Evolutionary conservation across 108 stramenopile genomes (phyloP).

Genomic region (Discostella stelligeroides): DNA sequence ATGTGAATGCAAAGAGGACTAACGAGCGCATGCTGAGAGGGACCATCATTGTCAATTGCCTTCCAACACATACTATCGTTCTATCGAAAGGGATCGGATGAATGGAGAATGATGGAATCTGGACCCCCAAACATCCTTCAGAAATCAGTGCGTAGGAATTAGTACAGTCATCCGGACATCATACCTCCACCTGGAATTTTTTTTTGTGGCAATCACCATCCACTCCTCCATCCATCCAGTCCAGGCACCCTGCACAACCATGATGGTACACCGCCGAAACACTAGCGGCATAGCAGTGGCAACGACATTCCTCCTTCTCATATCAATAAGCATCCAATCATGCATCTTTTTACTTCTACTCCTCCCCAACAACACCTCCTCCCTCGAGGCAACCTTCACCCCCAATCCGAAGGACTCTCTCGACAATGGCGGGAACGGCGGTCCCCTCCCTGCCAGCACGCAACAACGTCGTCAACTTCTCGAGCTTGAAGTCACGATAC

Average conservation of each 20-base stretch:
- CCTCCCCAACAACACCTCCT: not conserved
- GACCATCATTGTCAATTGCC: no score
- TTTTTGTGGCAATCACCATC: not conserved
- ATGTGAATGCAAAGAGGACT: no score
- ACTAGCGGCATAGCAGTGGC: not conserved
- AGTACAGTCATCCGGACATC: no score
- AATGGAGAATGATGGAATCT: no score
- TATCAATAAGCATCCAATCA: slow-evolving; percentile 1
- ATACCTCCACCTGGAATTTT: no score
- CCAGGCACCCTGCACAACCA: no score
- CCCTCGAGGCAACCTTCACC: slow-evolving; percentile 52
- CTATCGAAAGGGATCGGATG: no score
- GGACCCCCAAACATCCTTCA: no score
- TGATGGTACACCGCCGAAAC: not conserved
- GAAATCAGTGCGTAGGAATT: no score
- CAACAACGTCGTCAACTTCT: slow-evolving; percentile 69
- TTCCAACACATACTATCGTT: no score
- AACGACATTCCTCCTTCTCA: slow-evolving; percentile 2
- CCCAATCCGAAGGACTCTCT: slow-evolving; percentile 45
- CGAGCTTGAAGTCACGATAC: slow-evolving; percentile 69
- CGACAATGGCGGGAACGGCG: slow-evolving; percentile 40
- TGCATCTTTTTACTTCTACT: not conserved
- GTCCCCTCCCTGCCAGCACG: slow-evolving; percentile 61
- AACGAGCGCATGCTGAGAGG: no score
- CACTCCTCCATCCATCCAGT: no score